Evolutionary conservation across 2,329 filamentous ascomycete genomes (phyloP).

Genomic region (Rutstroemia sp.): DNA sequence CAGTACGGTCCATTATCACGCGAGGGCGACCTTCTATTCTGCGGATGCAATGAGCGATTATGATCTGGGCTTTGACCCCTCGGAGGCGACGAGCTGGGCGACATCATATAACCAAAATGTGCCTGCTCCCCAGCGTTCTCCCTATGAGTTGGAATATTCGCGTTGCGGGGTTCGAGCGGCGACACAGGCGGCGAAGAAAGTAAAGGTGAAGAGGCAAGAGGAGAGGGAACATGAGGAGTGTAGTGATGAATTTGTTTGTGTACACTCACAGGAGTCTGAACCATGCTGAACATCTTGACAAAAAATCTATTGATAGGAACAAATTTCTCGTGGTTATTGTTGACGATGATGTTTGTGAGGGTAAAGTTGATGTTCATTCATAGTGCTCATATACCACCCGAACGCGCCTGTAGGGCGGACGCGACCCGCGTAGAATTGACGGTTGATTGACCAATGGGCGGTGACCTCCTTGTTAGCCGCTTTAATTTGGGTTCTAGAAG

Average conservation of each 20-base stretch:
- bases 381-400: neutral
- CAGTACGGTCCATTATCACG: conserved; percentile 16
- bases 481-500: no score
- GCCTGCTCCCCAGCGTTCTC: neutral
- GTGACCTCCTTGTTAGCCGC: no score
- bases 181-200: conserved; percentile 7
- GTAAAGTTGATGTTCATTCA: no score
- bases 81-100: neutral
- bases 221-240: conserved; percentile 8
- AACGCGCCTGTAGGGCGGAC: neutral
- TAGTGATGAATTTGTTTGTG: conserved; percentile 7
- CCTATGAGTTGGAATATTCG: neutral
- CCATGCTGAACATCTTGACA: conserved; percentile 5
- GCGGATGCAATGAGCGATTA: neutral
- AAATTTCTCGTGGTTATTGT: no score
- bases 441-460: neutral
- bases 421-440: neutral
- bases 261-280: conserved; percentile 1
- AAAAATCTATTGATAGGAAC: no score
- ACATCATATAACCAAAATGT: neutral
- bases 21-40: conserved; percentile 6
- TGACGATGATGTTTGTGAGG: no score
- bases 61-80: neutral
- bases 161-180: conserved; percentile 3
- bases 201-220: conserved; percentile 7